Evolutionary conservation across 768 basidiomycete genomes (phyloP), one percentile per base, ranked within the genome.

Genomic region (Naganishia antarctica): DNA sequence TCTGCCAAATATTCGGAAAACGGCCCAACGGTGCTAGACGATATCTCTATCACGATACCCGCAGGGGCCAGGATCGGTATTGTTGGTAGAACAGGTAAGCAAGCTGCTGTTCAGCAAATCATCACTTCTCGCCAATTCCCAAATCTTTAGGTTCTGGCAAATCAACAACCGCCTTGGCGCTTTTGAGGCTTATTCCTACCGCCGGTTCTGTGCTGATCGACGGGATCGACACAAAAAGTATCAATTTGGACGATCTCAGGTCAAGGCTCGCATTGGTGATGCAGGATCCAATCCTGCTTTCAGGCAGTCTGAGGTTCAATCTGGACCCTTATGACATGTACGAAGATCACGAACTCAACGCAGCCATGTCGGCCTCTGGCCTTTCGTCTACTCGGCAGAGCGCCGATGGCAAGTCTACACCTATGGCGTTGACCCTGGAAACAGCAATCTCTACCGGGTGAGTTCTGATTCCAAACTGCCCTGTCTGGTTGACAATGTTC

Each of bases 91-190:
- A 86, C 85, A 2, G 90, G 82, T 37, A 29, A 57, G 53, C 23
- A 18, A 26, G n/a, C n/a, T n/a, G n/a, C n/a, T n/a, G n/a, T n/a
- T n/a, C n/a, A n/a, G n/a, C n/a, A n/a, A n/a, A n/a, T n/a, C n/a
- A n/a, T n/a, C n/a, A n/a, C n/a, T n/a, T n/a, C n/a, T n/a, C n/a
- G n/a, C n/a, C n/a, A n/a, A n/a, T n/a, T n/a, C n/a, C n/a, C n/a
- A n/a, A n/a, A n/a, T n/a, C n/a, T n/a, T n/a, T n/a, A 4, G 85
- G 85, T n/a, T 82, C 81, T 70, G 84, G 84, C 18, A 85, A 84
- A 47, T 73, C 57, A 12, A 66, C 62, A 15, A 59, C 63, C 34
- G 84, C 84, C 1, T 73, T 86, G 15, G 80, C 84, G 0, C 78
- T 87, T 11, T 74, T 87, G 45, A 80, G 85, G 0, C 81, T 83